phyloP scores from a whole-genome alignment of 2,329 filamentous ascomycete genomes.

The Aureobasidium vineae region DNA sequence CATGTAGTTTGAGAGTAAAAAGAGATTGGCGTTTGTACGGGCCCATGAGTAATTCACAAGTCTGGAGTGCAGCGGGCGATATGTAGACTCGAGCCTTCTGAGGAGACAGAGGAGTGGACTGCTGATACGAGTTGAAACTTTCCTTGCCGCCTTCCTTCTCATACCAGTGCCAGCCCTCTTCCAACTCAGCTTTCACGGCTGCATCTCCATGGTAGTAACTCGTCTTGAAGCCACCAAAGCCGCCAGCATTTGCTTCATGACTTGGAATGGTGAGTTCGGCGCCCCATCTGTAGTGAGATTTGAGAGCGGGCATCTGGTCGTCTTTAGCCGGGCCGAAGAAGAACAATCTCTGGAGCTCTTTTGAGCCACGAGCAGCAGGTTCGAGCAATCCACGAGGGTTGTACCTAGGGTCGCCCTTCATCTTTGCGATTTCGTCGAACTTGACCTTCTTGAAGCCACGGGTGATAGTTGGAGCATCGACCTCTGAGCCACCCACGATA shows the following conservation, averaged over 20 bases:
- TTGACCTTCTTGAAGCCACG: constrained; percentile 13
- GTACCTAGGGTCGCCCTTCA: constrained; percentile 25
- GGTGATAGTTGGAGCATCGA: neutral
- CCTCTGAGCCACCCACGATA: constrained; percentile 6
- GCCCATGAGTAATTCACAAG: constrained; percentile 53
- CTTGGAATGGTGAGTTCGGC: constrained; percentile 53
- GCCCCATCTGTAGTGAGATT: constrained; percentile 53
- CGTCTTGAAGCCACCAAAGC: constrained; percentile 42
- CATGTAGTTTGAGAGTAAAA: constrained; percentile 44
- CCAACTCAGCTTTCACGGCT: constrained; percentile 47
- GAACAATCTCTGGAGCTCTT: constrained; percentile 48
- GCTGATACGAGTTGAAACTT: constrained; percentile 47
- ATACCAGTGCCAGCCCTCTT: constrained; percentile 55
- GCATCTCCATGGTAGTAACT: constrained; percentile 47
- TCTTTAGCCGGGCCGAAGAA: constrained; percentile 53
- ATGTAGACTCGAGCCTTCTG: constrained; percentile 47
- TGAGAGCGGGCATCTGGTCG: constrained; percentile 50
- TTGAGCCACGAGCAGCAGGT: constrained; percentile 36
- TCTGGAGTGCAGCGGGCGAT: constrained; percentile 34
- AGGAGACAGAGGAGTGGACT: constrained; percentile 37
- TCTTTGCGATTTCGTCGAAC: constrained; percentile 15
- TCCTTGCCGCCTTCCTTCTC: constrained; percentile 43
- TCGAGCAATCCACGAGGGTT: constrained; percentile 35
- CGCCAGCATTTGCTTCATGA: constrained; percentile 39
- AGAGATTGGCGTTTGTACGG: constrained; percentile 46